Percentiles rank a stretch among this genome's conserved stretches.
Conservation (phyloP, 1,284 basidiomycete species). For the Cryptococcus sp. region DNA sequence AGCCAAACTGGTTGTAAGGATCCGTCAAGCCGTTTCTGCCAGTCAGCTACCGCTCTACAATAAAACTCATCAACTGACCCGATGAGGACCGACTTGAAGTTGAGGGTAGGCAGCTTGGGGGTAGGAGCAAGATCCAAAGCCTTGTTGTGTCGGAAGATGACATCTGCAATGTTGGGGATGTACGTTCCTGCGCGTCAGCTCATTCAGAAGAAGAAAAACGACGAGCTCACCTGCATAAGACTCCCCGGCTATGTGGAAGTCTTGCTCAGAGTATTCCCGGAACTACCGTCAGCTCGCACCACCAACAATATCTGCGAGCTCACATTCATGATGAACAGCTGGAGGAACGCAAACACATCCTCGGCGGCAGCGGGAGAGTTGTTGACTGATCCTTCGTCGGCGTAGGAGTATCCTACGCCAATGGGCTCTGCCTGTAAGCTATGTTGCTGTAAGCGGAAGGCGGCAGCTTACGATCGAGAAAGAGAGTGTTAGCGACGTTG, state of each 20-base stretch:
- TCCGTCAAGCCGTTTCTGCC: slow-evolving; percentile 55
- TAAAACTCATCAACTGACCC: slow-evolving; percentile 58
- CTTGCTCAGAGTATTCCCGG: slow-evolving; percentile 59
- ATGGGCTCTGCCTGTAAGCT: slow-evolving; percentile 55
- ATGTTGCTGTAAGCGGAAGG: background rate
- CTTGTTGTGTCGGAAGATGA: slow-evolving; percentile 67
- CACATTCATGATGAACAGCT: slow-evolving; percentile 70
- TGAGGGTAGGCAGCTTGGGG: slow-evolving; percentile 53
- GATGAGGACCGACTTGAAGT: slow-evolving; percentile 70
- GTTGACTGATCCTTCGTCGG: slow-evolving; percentile 60
- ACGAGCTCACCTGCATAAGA: slow-evolving; percentile 53
- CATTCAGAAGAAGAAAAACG: background rate
- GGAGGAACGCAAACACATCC: slow-evolving; percentile 85
- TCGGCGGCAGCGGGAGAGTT: slow-evolving; percentile 53
- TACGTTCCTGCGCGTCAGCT: slow-evolving; percentile 53
- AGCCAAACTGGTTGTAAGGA: slow-evolving; percentile 65
- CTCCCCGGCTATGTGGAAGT: slow-evolving; percentile 51
- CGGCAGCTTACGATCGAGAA: slow-evolving; percentile 32
- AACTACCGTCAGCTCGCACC: slow-evolving; percentile 22
- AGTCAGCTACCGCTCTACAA: background rate
- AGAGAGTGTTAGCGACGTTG: slow-evolving; percentile 48
- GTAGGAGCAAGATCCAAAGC: slow-evolving; percentile 44
- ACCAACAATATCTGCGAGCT: slow-evolving; percentile 17
- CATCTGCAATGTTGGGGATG: slow-evolving; percentile 58
- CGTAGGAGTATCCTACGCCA: slow-evolving; percentile 83